Evolutionary conservation across 2,329 filamentous ascomycete species (phyloP).

Genomic region (Arthrinium puccinioides): DNA sequence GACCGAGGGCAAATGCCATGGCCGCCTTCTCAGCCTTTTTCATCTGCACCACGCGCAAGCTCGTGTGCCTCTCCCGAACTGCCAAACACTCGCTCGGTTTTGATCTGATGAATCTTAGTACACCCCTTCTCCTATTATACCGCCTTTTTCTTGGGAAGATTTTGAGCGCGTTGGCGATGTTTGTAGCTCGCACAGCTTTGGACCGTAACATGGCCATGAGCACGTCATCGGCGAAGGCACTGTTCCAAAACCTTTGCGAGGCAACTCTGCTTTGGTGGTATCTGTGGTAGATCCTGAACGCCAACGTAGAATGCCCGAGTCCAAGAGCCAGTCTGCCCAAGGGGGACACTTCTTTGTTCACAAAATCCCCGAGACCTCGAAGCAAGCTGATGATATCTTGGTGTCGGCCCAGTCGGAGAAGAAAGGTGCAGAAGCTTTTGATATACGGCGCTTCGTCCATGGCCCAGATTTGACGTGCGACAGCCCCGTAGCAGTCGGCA

Average conservation of each 20-base stretch:
- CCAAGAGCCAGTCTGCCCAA: constrained; percentile 16
- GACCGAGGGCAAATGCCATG: constrained; percentile 13
- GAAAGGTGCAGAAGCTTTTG: constrained; percentile 12
- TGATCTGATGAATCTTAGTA: too few relatives aligned
- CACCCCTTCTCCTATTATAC: too few relatives aligned
- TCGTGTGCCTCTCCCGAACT: too few relatives aligned
- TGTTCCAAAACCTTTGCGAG: constrained; percentile 13
- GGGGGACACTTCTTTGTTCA: constrained; percentile 6
- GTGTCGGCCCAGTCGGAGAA: constrained; percentile 16
- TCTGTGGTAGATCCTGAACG: constrained; percentile 14
- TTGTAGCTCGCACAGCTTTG: constrained; percentile 6
- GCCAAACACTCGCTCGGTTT: too few relatives aligned
- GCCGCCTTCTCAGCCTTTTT: constrained; percentile 9
- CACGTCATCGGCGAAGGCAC: constrained; percentile 10
- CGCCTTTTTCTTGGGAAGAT: constrained; percentile 1
- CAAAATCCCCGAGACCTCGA: constrained; percentile 7
- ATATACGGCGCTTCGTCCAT: constrained; percentile 12
- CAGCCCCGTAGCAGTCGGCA: constrained; percentile 7
- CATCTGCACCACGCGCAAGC: constrained; percentile 1
- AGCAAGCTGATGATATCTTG: constrained; percentile 12
- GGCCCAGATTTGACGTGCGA: constrained; percentile 13
- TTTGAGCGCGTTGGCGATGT: constrained; percentile 7
- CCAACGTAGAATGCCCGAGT: constrained; percentile 12
- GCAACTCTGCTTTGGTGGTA: constrained; percentile 8
- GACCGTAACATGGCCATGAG: constrained; percentile 11